Conservation (phyloP, 768 basidiomycete species). For the Fomitopsis serialis region DNA sequence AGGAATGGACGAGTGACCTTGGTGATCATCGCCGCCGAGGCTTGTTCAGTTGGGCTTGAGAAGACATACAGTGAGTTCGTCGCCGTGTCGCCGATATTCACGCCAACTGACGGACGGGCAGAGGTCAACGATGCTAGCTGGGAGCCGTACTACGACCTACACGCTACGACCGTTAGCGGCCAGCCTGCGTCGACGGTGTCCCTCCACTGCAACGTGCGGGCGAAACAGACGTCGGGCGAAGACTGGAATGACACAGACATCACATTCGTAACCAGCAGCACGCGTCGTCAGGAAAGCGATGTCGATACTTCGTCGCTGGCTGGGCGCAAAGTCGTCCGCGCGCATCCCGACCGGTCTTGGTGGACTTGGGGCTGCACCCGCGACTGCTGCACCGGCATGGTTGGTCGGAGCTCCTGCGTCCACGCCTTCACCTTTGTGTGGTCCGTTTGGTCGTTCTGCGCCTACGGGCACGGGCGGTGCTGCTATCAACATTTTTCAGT, state of each 20-base stretch:
- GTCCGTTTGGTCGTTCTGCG: too few species aligned
- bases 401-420: too few species aligned
- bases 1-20: neutral
- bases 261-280: constrained; percentile 21
- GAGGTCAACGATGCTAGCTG: constrained; percentile 49
- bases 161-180: constrained; percentile 40
- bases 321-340: neutral
- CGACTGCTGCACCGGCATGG: too few species aligned
- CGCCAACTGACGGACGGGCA: constrained; percentile 11
- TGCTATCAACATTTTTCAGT: too few species aligned
- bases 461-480: too few species aligned
- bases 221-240: constrained; percentile 54
- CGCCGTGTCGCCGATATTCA: neutral
- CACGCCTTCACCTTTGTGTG: too few species aligned
- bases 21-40: constrained; percentile 2
- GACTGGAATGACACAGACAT: constrained; percentile 49
- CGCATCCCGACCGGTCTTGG: neutral
- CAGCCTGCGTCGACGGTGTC: constrained; percentile 38
- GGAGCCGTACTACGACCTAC: constrained; percentile 54
- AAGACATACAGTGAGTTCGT: constrained; percentile 35
- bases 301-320: neutral
- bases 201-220: constrained; percentile 50
- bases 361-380: neutral
- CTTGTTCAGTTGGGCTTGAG: constrained; percentile 32
- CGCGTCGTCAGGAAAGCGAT: neutral